These are phyloP conservation scores for Phytophthora constricta DNA, from an alignment of 352 stramenopile species.

Conservation along the genomic window DNA sequence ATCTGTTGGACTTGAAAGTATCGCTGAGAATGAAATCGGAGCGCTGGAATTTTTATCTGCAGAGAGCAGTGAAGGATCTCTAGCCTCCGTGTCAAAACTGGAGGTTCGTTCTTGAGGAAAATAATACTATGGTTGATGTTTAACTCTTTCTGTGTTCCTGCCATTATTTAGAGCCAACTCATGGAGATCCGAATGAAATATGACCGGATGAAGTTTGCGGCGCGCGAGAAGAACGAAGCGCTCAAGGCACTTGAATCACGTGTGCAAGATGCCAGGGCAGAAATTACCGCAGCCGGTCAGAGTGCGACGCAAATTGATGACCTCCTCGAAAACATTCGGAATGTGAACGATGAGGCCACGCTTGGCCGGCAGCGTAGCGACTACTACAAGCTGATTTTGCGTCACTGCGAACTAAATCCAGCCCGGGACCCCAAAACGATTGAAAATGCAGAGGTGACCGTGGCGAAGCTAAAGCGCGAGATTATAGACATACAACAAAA, in stretches of 20 bases:
- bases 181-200: constrained; percentile 75
- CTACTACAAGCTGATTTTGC: constrained; percentile 83
- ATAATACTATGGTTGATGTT: constrained; percentile 1
- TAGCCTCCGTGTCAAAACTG: constrained; percentile 64
- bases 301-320: constrained; percentile 64
- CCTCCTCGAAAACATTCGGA: constrained; percentile 69
- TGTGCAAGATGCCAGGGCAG: constrained; percentile 59
- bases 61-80: constrained; percentile 54
- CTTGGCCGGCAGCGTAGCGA: constrained; percentile 72
- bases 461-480: constrained; percentile 70
- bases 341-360: constrained; percentile 63
- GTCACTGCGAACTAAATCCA: constrained; percentile 80
- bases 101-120: constrained; percentile 38
- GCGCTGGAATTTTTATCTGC: constrained; percentile 73
- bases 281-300: constrained; percentile 49
- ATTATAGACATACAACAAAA: constrained; percentile 77
- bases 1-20: constrained; percentile 19
- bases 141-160: constrained; percentile 26
- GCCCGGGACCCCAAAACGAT: constrained; percentile 83
- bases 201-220: constrained; percentile 76
- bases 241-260: constrained; percentile 64
- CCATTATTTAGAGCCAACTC: constrained; percentile 44
- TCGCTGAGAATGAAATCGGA: constrained; percentile 48
- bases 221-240: constrained; percentile 58
- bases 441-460: constrained; percentile 64